Evolutionary conservation across 78 protist genomes (phyloP).

Genomic region (Dictyostelium intermedium): DNA sequence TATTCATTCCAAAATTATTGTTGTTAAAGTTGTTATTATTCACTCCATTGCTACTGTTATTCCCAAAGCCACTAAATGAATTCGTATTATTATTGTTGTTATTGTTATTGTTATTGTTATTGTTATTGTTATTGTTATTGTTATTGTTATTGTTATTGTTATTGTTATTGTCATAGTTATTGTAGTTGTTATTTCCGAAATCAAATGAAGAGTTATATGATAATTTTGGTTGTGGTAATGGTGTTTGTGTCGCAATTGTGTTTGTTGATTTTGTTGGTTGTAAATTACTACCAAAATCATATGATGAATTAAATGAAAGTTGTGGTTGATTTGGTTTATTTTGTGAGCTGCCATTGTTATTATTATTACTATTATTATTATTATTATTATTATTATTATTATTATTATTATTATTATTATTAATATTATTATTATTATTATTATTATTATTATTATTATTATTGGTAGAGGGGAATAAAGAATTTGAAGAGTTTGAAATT

Average conservation of each 20-base stretch:
- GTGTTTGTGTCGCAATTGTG: background rate
- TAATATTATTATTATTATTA: background rate
- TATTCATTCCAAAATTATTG: background rate
- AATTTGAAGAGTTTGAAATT: background rate
- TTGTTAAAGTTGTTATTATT: background rate
- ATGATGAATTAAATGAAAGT: constrained; percentile 1
- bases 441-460: background rate
- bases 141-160: background rate
- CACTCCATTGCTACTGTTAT: background rate
- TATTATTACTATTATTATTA: background rate
- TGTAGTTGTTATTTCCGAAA: background rate
- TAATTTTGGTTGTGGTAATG: background rate
- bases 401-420: background rate
- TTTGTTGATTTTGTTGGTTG: constrained; percentile 4
- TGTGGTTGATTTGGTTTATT: background rate
- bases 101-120: background rate
- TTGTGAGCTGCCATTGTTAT: background rate
- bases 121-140: background rate
- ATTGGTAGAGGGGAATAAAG: background rate
- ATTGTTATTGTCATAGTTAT: background rate
- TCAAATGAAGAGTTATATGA: background rate
- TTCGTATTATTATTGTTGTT: background rate
- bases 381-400: background rate
- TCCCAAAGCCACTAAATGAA: background rate
- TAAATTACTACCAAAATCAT: background rate